Base-by-base conservation (phyloP, 257 asterid genomes). In the Lavandula angustifolia region DNA sequence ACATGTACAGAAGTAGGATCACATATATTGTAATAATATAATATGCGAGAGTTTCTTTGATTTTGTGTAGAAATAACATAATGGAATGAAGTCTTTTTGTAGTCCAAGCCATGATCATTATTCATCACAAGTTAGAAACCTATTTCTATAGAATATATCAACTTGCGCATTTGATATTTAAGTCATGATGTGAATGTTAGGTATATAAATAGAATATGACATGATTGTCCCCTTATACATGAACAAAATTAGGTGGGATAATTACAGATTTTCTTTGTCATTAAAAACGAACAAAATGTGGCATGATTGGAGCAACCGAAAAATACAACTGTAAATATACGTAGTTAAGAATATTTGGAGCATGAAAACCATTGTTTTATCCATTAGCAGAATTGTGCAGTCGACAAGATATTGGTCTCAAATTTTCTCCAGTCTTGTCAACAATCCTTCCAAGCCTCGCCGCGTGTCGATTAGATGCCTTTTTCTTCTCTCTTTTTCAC, bases 391-490 rank as follows among this genome's bases (percentile, higher is more conserved):
- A 44, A 47, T 68, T 68, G 48, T 12, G 31, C 42, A 34, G 46
- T 58, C 7, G 49, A 60, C 56, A 69, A 60, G 32, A 60, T 41
- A 40, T 4, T 50, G 54, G 69, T 60, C 33, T 59, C 37, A 46
- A 67, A 44, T 55, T 0, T 41, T 54, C 33, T 34, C 37, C 42
- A 33, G 14, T 5, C 9, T n/a, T 6, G 32, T 55, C 48, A 38
- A 31, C 67, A 8, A 56, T 42, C 59, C 68, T 46, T 51, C 60
- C 63, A 27, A 9, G 49, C 1, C 1, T 29, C 27, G 76, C 69
- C 82, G 74, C 73, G 72, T 71, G 77, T 60, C 79, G 31, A 51
- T 66, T 16, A 34, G 68, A 64, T 73, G 66, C 77, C 65, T 64
- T 63, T 29, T 16, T 40, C 62, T 37, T 64, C 56, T 62, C 60